A percentile compares a stretch with the other conserved stretches of the same genome.
Conservation (phyloP, 257 asterid genomes). For the Solanum bulbocastanum region DNA sequence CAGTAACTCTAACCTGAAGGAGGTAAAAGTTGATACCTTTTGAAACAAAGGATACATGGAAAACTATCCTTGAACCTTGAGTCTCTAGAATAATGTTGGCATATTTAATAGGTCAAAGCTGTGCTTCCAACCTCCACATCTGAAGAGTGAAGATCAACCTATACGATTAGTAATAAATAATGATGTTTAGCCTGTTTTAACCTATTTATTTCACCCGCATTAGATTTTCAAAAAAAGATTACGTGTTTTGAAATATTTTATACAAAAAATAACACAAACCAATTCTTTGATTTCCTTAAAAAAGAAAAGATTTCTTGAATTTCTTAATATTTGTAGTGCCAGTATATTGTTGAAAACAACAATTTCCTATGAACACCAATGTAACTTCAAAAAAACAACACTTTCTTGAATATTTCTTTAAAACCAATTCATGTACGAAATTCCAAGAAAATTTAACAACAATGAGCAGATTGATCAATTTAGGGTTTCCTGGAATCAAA, state of each 20-base stretch:
- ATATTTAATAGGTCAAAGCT: neutral
- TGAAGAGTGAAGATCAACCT: neutral
- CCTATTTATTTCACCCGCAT: neutral
- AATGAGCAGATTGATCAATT: neutral
- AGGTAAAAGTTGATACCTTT: neutral
- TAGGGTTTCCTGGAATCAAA: neutral
- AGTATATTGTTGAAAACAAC: neutral
- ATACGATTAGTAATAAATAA: neutral
- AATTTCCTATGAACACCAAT: neutral
- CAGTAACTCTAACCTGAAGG: neutral
- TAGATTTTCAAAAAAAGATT: neutral
- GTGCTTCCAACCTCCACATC: neutral
- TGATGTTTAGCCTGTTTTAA: neutral
- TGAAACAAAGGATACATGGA: neutral
- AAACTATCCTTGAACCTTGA: neutral
- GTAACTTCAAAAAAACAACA: neutral
- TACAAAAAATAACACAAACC: neutral
- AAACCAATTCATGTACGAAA: neutral
- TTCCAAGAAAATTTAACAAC: no score
- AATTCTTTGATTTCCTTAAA: neutral
- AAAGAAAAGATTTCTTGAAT: no score
- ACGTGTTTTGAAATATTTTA: neutral
- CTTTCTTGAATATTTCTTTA: neutral
- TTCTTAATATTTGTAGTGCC: no score
- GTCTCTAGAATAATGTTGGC: neutral